These are phyloP conservation scores for Citrus sp. DNA, from an alignment of 345 rosid species.

Conservation along the genomic window DNA sequence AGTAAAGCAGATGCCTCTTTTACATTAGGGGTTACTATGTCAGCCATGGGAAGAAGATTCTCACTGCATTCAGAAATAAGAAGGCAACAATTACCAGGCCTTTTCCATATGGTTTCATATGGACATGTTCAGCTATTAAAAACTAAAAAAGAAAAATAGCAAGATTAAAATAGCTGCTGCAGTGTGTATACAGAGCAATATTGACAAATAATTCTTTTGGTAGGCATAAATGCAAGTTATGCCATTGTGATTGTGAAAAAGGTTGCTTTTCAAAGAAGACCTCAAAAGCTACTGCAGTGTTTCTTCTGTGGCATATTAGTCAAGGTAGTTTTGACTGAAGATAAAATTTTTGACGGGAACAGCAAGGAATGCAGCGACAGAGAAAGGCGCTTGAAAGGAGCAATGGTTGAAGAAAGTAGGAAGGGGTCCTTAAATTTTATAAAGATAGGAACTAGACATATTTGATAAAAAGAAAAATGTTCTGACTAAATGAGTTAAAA, in stretches of 20 bases:
- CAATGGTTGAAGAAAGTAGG: neutral
- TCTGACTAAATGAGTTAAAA: neutral
- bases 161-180: neutral
- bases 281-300: neutral
- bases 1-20: slow-evolving; percentile 92
- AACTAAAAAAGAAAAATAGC: neutral
- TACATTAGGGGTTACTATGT: slow-evolving; percentile 83
- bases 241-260: neutral
- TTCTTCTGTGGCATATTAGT: neutral
- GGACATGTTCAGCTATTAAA: neutral
- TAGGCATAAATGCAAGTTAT: neutral
- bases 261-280: neutral
- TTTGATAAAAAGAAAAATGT: too few relatives aligned
- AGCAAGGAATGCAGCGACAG: neutral
- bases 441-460: neutral
- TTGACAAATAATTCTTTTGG: neutral
- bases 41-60: slow-evolving; percentile 78
- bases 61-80: slow-evolving; percentile 50
- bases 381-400: neutral
- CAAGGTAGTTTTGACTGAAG: neutral
- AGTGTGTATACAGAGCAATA: neutral
- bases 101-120: neutral
- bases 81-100: neutral
- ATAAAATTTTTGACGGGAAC: neutral
- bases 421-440: neutral